Base-by-base conservation (phyloP, 257 asterid species). In the Solanum chilense region DNA sequence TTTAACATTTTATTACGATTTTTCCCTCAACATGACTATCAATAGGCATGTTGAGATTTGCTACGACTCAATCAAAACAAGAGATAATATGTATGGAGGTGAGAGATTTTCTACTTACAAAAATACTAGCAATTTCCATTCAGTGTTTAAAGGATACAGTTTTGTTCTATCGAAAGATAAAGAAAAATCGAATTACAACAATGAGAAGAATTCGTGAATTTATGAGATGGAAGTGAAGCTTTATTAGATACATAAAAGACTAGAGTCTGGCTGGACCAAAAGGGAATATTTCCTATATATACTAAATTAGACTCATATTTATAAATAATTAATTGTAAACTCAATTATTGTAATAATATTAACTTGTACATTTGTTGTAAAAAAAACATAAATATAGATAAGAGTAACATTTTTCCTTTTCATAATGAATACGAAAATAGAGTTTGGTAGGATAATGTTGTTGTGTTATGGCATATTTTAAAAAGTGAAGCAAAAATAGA, bases 181-280 rank as follows among this genome's bases (percentile, higher is more conserved):
- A 1, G 93, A 91, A 91, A n/a, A 82, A 84, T 64, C 87, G 42
- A 66, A 90, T 2, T 94, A 89, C 90, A 45, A 90, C 35, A 44
- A 76, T 3, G 94, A 94, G n/a, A 88, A 82, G 68, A 80, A 2
- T 3, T 85, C 90, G n/a, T 90, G 92, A 14, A 37, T 10, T 31
- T 94, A 87, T 91, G 87, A 85, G 64, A 92, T 95, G 47, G 92
- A 94, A 9, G 87, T 95, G 86, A 92, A 91, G 89, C 91, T 94
- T 39, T 87, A 89, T 39, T 88, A 89, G 9, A 13, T 96, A 21
- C 66, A 93, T 27, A 56, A 73, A 9, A 83, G 96, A 56, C 64
- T 93, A 88, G 91, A 90, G 88, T 91, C 89, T 47, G 58, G 87
- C 78, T 86, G 92, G 84, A 87, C 94, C 1, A 14, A 68, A 29